phyloP scores from a whole-genome alignment of 805 yeast species.

The Candida glaebosa region DNA sequence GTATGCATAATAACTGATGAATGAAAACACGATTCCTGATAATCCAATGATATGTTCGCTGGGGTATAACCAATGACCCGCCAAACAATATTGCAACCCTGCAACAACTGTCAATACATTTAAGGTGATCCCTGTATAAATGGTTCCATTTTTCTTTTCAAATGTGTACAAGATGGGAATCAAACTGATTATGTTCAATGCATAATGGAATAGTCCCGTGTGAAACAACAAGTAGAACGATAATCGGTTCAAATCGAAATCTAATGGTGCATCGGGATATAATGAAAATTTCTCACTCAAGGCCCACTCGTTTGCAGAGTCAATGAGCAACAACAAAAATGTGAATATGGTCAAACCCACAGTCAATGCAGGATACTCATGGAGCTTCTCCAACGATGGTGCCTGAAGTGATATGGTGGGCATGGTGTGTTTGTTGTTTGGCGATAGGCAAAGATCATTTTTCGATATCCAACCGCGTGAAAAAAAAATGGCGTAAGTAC shows the following conservation, averaged over 20 bases:
- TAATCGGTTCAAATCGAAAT: slow-evolving; percentile 44
- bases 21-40: slow-evolving; percentile 71
- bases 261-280: slow-evolving; percentile 52
- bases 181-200: slow-evolving; percentile 55
- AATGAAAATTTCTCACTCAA: slow-evolving; percentile 41
- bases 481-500: neutral
- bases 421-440: neutral
- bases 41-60: slow-evolving; percentile 59
- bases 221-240: slow-evolving; percentile 76
- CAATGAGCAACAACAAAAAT: slow-evolving; percentile 39
- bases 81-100: slow-evolving; percentile 58
- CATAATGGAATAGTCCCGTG: slow-evolving; percentile 54
- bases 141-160: slow-evolving; percentile 77
- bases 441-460: too few relatives aligned
- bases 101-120: slow-evolving; percentile 68
- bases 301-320: slow-evolving; percentile 20
- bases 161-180: slow-evolving; percentile 59
- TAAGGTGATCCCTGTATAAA: slow-evolving; percentile 76
- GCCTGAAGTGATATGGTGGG: neutral
- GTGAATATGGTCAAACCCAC: slow-evolving; percentile 60
- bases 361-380: slow-evolving; percentile 53
- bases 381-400: neutral
- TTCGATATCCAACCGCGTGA: too few relatives aligned
- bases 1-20: slow-evolving; percentile 59
- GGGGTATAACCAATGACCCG: slow-evolving; percentile 51